A percentile compares a stretch with the other conserved stretches of the same genome.
These are phyloP conservation scores for Pseudogymnoascus sp. DNA, from an alignment of 2,329 filamentous ascomycete species.

Conservation along the genomic window DNA sequence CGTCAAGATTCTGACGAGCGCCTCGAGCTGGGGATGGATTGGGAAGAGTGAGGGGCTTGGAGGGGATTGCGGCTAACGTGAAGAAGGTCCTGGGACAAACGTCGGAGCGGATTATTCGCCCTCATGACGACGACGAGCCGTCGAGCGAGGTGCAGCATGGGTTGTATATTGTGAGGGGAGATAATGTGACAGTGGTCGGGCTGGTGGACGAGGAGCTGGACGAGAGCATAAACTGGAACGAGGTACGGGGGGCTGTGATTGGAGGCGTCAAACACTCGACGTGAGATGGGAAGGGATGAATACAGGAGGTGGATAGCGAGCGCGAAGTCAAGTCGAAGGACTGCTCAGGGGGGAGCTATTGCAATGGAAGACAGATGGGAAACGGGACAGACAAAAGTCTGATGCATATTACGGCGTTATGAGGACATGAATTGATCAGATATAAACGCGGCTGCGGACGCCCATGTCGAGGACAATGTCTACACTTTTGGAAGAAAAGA, in stretches of 20 bases:
- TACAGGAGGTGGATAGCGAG: background rate
- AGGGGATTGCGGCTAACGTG: background rate
- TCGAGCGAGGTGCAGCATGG: conserved; percentile 77
- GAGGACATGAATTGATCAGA: conserved; percentile 11
- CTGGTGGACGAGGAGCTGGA: conserved; percentile 86
- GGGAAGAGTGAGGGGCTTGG: background rate
- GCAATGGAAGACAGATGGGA: background rate
- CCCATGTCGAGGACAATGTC: background rate
- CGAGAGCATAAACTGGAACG: conserved; percentile 81
- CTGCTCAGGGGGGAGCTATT: background rate
- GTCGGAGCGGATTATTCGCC: conserved; percentile 82
- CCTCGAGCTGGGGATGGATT: background rate
- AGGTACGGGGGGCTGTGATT: conserved; percentile 78
- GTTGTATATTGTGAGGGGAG: conserved; percentile 84
- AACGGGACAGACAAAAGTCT: conserved; percentile 10
- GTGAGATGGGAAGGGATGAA: conserved; percentile 10
- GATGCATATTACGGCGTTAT: conserved; percentile 28
- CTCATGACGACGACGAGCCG: conserved; percentile 71
- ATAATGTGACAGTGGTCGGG: conserved; percentile 87
- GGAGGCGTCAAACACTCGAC: conserved; percentile 72
- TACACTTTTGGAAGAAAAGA: background rate
- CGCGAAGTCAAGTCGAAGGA: background rate
- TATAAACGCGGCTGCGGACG: background rate
- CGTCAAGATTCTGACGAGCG: background rate
- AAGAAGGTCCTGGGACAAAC: conserved; percentile 67